Percentiles rank a stretch among this genome's conserved stretches.
These are phyloP conservation scores for Mercurialis annua DNA, from an alignment of 345 rosid genomes.

Conservation along the genomic window DNA sequence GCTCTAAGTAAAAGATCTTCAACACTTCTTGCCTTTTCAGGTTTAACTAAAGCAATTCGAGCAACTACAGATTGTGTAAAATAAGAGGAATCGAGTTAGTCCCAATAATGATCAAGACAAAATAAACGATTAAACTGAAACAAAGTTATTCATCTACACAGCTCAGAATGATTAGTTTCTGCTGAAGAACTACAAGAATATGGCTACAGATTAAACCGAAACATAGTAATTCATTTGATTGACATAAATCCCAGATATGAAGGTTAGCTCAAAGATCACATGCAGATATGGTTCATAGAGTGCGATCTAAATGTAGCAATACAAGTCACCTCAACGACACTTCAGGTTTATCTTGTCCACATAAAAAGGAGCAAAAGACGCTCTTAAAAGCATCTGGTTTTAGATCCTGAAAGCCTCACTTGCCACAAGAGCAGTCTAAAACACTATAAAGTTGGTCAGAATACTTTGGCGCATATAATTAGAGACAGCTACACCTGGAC, in stretches of 20 bases:
- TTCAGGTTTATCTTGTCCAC: too few species aligned
- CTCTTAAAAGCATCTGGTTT: neutral
- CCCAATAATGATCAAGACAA: neutral
- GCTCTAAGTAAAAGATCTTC: conserved; percentile 87
- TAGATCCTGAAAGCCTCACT: neutral
- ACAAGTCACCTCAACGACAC: neutral
- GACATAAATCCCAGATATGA: neutral
- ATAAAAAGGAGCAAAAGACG: too few species aligned
- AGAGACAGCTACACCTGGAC: too few species aligned
- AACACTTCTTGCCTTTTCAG: conserved; percentile 94
- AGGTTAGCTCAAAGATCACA: neutral
- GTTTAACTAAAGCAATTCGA: conserved; percentile 94
- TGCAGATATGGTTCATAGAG: neutral
- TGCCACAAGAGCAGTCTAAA: neutral
- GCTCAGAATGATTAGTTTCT: neutral
- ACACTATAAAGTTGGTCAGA: neutral
- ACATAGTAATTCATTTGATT: too few species aligned
- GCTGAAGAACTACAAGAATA: conserved; percentile 1
- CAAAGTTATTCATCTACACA: neutral
- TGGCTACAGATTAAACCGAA: too few species aligned
- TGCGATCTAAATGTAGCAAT: neutral
- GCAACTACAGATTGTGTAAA: conserved; percentile 47
- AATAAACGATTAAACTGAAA: neutral
- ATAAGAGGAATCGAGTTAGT: neutral
- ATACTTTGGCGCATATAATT: neutral